Evolutionary conservation across 139 green algal genomes (phyloP), one percentile per base, ranked within the genome.

Genomic region (Chlorella sp.): DNA sequence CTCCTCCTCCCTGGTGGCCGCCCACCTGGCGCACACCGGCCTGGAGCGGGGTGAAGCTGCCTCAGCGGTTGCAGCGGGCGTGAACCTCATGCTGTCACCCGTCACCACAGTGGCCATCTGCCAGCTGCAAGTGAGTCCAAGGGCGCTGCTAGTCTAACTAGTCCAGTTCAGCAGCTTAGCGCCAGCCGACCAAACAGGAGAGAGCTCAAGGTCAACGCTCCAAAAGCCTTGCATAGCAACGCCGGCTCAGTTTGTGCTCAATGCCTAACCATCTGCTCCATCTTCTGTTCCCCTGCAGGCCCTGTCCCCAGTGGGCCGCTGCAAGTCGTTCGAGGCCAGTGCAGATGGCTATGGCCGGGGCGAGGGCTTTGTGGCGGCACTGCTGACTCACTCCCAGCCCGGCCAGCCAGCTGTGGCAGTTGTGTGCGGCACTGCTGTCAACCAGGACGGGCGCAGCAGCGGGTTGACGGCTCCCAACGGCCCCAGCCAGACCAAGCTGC

Each of bases 381-480:
- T 90, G 4, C 65, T 92, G 13, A 30, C 44, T 30, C 67, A 70
- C 6, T 2, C 43, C 20, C 38, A 28, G 28, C 44, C n/a, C 28
- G 76, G 56, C 46, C 36, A 43, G 3, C 6, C 26, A 54, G 48
- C 19, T 43, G 19, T 16, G 14, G 86, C 88, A 26, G 1, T 95
- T 34, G 34, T 97, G 0, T 41, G 67, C 4, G 89, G 91, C 11
- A 90, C 84, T 26, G 86, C 91, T 4, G 94, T 97, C 20, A 98
- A 98, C 83, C 94, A 97, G 84, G 65, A 46, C 76, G 95, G 95
- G 26, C 90, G 95, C 65, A 95, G 91, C 67, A 95, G 89, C 68
- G 91, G 91, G 43, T 84, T 98, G 4, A 98, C 95, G 3, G 95
- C 95, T 1, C 93, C 94, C 0, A 92, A 95, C 73, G 94, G 94